A percentile compares a stretch with the other conserved stretches of the same genome.
These are phyloP conservation scores for Pseudonectria buxi DNA, from an alignment of 2,329 filamentous ascomycete species.

Conservation along the genomic window DNA sequence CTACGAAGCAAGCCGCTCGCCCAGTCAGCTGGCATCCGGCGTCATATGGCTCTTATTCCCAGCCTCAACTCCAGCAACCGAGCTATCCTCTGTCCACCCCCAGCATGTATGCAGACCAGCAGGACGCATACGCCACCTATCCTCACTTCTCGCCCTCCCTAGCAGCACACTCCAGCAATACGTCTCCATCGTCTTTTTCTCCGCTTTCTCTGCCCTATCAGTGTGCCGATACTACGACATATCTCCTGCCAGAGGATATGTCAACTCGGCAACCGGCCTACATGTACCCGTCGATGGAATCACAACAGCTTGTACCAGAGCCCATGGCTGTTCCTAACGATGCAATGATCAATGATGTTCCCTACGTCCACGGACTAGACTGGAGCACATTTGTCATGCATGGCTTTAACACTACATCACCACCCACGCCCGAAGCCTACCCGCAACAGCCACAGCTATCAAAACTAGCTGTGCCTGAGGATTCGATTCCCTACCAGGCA, in stretches of 20 bases:
- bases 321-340: slow-evolving; percentile 24
- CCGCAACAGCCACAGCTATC: slow-evolving; percentile 44
- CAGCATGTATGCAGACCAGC: slow-evolving; percentile 31
- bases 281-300: slow-evolving; percentile 19
- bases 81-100: slow-evolving; percentile 34
- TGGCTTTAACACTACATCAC: slow-evolving; percentile 43
- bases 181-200: slow-evolving; percentile 39
- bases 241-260: slow-evolving; percentile 35
- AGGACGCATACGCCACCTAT: slow-evolving; percentile 34
- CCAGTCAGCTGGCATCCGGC: slow-evolving; percentile 73
- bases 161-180: slow-evolving; percentile 49
- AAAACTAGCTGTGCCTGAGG: slow-evolving; percentile 42
- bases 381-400: slow-evolving; percentile 43
- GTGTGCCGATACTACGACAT: slow-evolving; percentile 31
- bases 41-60: slow-evolving; percentile 39
- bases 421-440: slow-evolving; percentile 55
- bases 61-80: slow-evolving; percentile 31
- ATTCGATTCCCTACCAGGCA: slow-evolving; percentile 41
- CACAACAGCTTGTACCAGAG: slow-evolving; percentile 19
- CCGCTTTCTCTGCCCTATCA: slow-evolving; percentile 46
- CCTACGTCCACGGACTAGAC: slow-evolving; percentile 17
- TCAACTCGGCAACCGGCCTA: slow-evolving; percentile 24
- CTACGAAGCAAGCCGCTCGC: slow-evolving; percentile 35
- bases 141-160: slow-evolving; percentile 46
- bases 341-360: slow-evolving; percentile 4